A percentile compares a stretch with the other conserved stretches of the same genome.
Evolutionary conservation across 331 rosid genomes (phyloP).

Genomic region (Acacia concinna): DNA sequence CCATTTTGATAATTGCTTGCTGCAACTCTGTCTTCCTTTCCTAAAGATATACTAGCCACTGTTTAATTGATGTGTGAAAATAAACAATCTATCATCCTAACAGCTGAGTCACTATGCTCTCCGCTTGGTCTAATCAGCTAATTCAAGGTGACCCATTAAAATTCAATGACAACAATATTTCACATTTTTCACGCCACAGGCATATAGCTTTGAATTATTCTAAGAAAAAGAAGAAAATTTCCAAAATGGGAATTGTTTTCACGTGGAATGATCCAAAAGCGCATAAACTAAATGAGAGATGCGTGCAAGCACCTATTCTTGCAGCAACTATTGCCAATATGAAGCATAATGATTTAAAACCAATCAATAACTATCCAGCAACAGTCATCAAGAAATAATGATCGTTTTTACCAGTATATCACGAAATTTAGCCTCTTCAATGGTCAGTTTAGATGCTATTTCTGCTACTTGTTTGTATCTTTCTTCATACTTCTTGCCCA

Average conservation of each 20-base stretch:
- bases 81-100: conserved; percentile 26
- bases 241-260: background rate
- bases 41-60: conserved; percentile 41
- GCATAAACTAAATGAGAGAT: background rate
- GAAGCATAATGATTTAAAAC: conserved; percentile 5
- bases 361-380: conserved; percentile 22
- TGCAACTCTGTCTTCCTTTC: conserved; percentile 85
- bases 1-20: conserved; percentile 90
- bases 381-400: conserved; percentile 12
- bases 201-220: background rate
- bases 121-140: background rate
- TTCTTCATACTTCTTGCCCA: conserved; percentile 87
- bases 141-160: background rate
- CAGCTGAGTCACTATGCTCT: background rate
- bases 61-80: conserved; percentile 27
- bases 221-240: background rate
- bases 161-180: background rate
- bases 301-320: background rate
- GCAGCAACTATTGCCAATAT: background rate
- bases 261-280: background rate
- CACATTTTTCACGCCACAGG: background rate
- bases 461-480: conserved; percentile 94
- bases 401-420: conserved; percentile 76
- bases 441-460: conserved; percentile 81
- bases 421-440: conserved; percentile 89